Conservation (phyloP, 176 grass and related monocot genomes). For the Ananas comosus region DNA sequence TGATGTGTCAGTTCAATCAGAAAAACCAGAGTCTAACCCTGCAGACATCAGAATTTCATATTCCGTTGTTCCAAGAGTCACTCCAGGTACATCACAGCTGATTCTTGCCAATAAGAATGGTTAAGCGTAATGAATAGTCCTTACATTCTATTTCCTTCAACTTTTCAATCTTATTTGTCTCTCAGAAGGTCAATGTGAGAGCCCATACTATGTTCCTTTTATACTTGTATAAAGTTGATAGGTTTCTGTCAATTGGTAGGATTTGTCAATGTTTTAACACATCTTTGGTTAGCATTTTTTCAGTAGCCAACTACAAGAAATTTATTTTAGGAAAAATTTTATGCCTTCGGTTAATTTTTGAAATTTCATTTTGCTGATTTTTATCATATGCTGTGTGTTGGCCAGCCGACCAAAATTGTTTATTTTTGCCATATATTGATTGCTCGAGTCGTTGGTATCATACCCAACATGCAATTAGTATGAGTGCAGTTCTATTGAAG, state of each 20-base stretch:
- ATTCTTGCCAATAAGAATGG: conserved; percentile 31
- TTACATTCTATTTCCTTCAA: conserved; percentile 10
- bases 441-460: conserved; percentile 30
- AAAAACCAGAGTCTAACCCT: conserved; percentile 23
- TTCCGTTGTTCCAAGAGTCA: conserved; percentile 52
- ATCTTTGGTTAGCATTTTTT: not conserved
- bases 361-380: not conserved
- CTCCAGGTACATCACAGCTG: conserved; percentile 35
- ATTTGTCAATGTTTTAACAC: not conserved
- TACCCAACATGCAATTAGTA: conserved; percentile 32
- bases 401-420: not conserved
- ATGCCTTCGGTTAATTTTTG: conserved; percentile 4
- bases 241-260: too few species aligned
- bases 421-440: conserved; percentile 33
- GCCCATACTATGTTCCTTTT: not conserved
- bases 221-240: not conserved
- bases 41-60: conserved; percentile 47
- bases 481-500: conserved; percentile 21
- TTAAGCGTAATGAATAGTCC: conserved; percentile 26
- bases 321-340: not conserved
- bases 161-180: not conserved
- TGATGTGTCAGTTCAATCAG: conserved; percentile 62
- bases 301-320: too few species aligned
- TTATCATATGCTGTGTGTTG: not conserved
- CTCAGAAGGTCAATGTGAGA: not conserved